A percentile compares a stretch with the other conserved stretches of the same genome.
These are phyloP conservation scores for Rhododendron molle DNA, from an alignment of 148 eudicot species.

Conservation along the genomic window DNA sequence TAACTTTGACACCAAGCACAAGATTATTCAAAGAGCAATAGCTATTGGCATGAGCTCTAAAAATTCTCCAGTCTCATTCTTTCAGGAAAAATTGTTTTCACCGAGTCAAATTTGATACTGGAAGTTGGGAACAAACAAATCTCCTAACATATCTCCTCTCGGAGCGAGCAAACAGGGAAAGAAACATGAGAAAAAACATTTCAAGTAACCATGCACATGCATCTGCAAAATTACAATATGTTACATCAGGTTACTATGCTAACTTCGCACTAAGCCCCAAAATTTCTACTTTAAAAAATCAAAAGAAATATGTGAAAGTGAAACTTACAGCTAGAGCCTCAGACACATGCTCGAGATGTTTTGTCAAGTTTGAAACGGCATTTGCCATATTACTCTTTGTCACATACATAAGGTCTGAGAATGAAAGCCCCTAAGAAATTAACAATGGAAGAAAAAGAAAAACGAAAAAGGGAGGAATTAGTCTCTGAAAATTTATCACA, in stretches of 20 bases:
- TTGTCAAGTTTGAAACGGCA: conserved; percentile 80
- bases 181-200: not conserved
- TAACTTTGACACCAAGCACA: not conserved
- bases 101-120: not conserved
- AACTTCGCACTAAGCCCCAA: not conserved
- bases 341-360: conserved; percentile 67
- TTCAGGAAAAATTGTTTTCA: not conserved
- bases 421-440: conserved; percentile 15
- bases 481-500: not conserved
- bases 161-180: not conserved
- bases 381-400: conserved; percentile 74
- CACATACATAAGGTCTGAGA: conserved; percentile 95
- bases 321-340: conserved; percentile 70
- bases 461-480: not conserved
- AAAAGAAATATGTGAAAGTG: not conserved
- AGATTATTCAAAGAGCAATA: not conserved
- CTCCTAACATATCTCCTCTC: not conserved
- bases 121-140: not conserved
- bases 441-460: no score
- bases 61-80: not conserved
- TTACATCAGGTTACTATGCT: not conserved
- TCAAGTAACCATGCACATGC: not conserved
- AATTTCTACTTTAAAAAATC: not conserved
- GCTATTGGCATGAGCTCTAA: not conserved
- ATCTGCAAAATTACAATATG: not conserved